Evolutionary conservation across 2,329 filamentous ascomycete genomes (phyloP).

Genomic region (Knoxdaviesia proteae): DNA sequence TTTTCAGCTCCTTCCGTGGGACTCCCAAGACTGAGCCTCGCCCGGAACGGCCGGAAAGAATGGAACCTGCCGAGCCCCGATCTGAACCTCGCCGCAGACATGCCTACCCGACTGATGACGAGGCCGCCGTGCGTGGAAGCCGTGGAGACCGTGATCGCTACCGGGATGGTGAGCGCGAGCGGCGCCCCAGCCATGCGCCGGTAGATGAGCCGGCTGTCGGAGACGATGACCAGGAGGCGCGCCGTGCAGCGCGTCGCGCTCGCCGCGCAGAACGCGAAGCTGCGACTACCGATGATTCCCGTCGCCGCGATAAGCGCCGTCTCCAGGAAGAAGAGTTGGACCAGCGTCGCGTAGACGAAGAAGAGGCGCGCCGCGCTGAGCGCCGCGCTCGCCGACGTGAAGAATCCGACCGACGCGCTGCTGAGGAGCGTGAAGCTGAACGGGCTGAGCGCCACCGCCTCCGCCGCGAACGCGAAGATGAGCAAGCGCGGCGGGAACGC

Average conservation of each 20-base stretch:
- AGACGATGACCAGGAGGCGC: slow-evolving; percentile 38
- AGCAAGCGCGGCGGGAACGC: slow-evolving; percentile 27
- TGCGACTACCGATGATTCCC: slow-evolving; percentile 31
- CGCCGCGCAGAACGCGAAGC: slow-evolving; percentile 30
- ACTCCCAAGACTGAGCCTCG: slow-evolving; percentile 20
- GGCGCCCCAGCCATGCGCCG: not conserved
- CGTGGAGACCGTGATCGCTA: slow-evolving; percentile 6
- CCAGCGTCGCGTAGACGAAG: slow-evolving; percentile 29
- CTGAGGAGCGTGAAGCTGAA: slow-evolving; percentile 26
- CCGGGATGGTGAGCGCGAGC: slow-evolving; percentile 7
- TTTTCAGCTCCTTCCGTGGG: slow-evolving; percentile 39
- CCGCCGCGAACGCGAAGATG: slow-evolving; percentile 27
- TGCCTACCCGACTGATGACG: too few relatives aligned
- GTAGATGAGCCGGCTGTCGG: slow-evolving; percentile 22
- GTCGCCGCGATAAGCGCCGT: slow-evolving; percentile 19
- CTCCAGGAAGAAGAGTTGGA: slow-evolving; percentile 35
- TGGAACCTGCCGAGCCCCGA: not conserved
- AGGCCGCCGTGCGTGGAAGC: slow-evolving; percentile 1
- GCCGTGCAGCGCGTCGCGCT: slow-evolving; percentile 39
- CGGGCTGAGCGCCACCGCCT: slow-evolving; percentile 27
- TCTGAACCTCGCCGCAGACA: not conserved
- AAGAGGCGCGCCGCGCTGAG: slow-evolving; percentile 35
- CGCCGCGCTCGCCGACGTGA: slow-evolving; percentile 26
- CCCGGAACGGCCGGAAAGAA: not conserved
- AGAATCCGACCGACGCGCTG: slow-evolving; percentile 25